Base-by-base conservation (phyloP, 2,329 filamentous ascomycete genomes). In the Fusarium incarnatum region DNA sequence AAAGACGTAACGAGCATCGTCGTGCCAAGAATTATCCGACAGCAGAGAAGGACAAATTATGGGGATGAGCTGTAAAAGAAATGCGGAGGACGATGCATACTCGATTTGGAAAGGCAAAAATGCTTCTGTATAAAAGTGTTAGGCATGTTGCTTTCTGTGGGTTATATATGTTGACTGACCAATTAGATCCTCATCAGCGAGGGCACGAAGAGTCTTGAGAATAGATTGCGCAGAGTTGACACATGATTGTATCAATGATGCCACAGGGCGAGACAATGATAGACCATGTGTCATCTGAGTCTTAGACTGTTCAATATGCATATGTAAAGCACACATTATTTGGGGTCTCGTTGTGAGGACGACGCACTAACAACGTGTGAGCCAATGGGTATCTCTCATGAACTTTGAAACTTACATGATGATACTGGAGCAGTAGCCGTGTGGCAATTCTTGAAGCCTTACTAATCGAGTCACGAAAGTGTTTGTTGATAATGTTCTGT, bases 31-130 rank as follows among this genome's bases (percentile, higher is more conserved):
- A 37, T 78, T 69, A 22, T 79, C 78, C 1, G 76, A 74, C 0
- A 82, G 75, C 3, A 82, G 71, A 0, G 75, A 75, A 1, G 81
- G 81, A n/a, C 76, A 78, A 8, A 77, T 73, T 2, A 75, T 67
- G 3, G 71, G 73, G 7, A 82, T 77, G 0, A 82, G 71, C 18
- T 81, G 77, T 4, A 82, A 75, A 2, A 82, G 75, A 37, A 82
- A 81, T 0, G 80, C 79, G 3, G 81, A 82, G 1, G 81, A 81
- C 10, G 79, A 82, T 8, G 81, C 80, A 40, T 81, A 80, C 60
- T 82, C 81, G 13, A 82, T 76, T 45, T 82, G 80, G 15, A 82
- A 82, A 0, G 81, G 81, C 3, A 82, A 25, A 13, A 82, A 82
- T 3, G 80, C 77, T 42, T 75, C 73, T 75, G 4, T 4, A 7